Base-by-base conservation (phyloP, 176 grass and related monocot species). In the Juncus effusus region DNA sequence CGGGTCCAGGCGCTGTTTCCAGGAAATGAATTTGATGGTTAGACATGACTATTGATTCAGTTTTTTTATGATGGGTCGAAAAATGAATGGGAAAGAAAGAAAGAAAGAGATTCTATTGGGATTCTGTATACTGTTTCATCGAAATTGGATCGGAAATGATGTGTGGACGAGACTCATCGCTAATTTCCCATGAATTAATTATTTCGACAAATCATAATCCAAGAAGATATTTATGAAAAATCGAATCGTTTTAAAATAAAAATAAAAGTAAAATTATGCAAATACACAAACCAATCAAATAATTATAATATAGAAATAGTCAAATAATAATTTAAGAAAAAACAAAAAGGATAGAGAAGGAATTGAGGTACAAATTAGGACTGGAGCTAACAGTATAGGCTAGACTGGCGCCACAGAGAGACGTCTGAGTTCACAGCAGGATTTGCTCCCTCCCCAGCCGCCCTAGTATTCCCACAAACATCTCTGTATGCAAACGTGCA, bases 71-170 rank as follows among this genome's bases (percentile, higher is more conserved):
- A 54, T 54, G 50, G 65, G 55, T 40, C 65, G 40, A 55, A 69
- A 54, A 7, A 69, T 69, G 64, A 28, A 28, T 28, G 19, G 19
- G 19, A 1, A 28, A 54, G 28, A 69, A 15, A 38, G 50, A 69
- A 36, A 66, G 8, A 38, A 28, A 69, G 19, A 69, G 13, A 55
- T 69, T 69, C 65, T 7, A 39, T 28, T 28, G 19, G 38, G 36
- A 16, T 56, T 55, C 50, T 16, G 40, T 69, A 2, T 10, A 69
- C 65, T 39, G 51, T 69, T 69, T 37, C 65, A 55, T 69, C 55
- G 50, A 44, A 39, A 54, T 38, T 10, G 11, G 6, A 56, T 54
- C 1, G 50, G 65, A 69, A 39, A 54, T 39, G 65, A 69, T 69
- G 65, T 69, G 50, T 0, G 7, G 65, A 54, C 13, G 50, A 3